Percentiles rank a stretch among this genome's conserved stretches.
Evolutionary conservation across 495 filamentous ascomycete genomes (phyloP).

Genomic region (Hypoxylon perforatum): DNA sequence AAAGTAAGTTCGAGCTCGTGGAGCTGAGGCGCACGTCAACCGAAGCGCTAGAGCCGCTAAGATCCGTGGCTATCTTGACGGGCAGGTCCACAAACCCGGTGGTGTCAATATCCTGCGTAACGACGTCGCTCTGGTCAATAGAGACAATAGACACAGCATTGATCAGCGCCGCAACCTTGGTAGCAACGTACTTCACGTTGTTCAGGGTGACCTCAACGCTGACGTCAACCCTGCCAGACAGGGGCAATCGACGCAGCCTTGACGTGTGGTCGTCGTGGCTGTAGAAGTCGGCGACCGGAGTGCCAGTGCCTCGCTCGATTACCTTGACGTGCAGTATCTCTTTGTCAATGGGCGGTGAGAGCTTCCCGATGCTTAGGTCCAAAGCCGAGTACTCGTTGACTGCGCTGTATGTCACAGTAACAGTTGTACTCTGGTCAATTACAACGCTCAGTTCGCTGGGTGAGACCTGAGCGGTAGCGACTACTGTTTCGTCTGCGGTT

Average conservation of each 20-base stretch:
- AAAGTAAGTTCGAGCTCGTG: neutral
- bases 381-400: slow-evolving; percentile 9
- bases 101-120: slow-evolving; percentile 4
- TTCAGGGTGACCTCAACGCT: slow-evolving; percentile 3
- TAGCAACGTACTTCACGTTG: neutral
- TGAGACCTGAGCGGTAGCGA: slow-evolving; percentile 5
- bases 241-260: neutral
- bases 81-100: slow-evolving; percentile 10
- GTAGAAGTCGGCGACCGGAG: neutral
- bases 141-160: neutral
- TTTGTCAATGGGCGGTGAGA: slow-evolving; percentile 4
- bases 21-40: slow-evolving; percentile 4
- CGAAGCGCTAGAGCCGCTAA: neutral
- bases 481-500: neutral
- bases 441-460: neutral
- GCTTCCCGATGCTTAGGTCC: slow-evolving; percentile 11
- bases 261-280: neutral
- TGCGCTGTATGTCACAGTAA: slow-evolving; percentile 3
- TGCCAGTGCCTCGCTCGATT: neutral
- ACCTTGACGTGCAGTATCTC: slow-evolving; percentile 9
- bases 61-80: neutral
- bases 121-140: neutral
- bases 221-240: neutral
- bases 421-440: neutral
- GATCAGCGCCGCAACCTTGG: neutral